Evolutionary conservation across 148 eudicot species (phyloP).

Genomic region (Heliamphora exappendiculata): DNA sequence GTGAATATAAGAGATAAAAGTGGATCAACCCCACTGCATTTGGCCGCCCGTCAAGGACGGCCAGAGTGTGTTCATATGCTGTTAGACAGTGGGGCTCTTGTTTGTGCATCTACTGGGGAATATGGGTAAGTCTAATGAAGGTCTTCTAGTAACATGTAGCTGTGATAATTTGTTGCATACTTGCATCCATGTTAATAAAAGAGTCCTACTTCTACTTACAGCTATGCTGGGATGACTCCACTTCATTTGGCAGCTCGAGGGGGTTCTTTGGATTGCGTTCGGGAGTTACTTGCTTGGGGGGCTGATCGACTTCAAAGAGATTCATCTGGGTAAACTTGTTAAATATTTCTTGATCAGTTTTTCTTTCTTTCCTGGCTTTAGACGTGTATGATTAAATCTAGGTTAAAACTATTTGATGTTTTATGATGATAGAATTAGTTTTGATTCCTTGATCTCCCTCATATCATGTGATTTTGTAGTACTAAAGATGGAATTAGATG

Average conservation of each 20-base stretch:
- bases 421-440: not conserved
- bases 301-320: conserved; percentile 27
- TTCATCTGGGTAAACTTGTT: conserved; percentile 23
- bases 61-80: conserved; percentile 22
- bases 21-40: conserved; percentile 26
- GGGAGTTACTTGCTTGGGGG: conserved; percentile 26
- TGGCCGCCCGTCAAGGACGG: conserved; percentile 21
- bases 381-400: not conserved
- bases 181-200: not conserved
- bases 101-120: conserved; percentile 23
- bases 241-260: conserved; percentile 30
- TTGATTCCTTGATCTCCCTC: not conserved
- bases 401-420: not conserved
- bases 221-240: conserved; percentile 21
- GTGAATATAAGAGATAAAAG: conserved; percentile 27
- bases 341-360: too few relatives aligned
- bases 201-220: conserved; percentile 9
- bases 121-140: conserved; percentile 6
- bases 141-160: not conserved
- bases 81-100: conserved; percentile 25
- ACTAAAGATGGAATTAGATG: not conserved
- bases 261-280: conserved; percentile 31
- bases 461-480: not conserved
- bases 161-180: not conserved
- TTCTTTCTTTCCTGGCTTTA: not conserved